These are phyloP conservation scores for Nicotiana undulata DNA, from an alignment of 257 asterid genomes.

Conservation along the genomic window DNA sequence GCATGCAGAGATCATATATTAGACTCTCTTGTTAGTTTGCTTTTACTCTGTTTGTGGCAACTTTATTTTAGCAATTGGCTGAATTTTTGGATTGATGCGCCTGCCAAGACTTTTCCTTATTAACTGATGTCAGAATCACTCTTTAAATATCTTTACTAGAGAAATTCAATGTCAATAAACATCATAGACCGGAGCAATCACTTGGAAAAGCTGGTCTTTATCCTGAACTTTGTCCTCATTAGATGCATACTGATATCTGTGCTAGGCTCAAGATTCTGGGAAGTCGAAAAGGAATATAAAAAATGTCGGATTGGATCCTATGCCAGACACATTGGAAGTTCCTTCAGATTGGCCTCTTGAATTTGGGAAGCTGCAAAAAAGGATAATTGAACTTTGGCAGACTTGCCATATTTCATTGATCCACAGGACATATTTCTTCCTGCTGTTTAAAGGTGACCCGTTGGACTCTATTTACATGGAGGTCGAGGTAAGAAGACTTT, in stretches of 20 bases:
- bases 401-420: slow-evolving; percentile 40
- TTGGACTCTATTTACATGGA: slow-evolving; percentile 49
- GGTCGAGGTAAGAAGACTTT: slow-evolving; percentile 42
- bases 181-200: background rate
- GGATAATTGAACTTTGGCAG: slow-evolving; percentile 41
- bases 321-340: slow-evolving; percentile 21
- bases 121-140: background rate
- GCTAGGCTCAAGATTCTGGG: slow-evolving; percentile 21
- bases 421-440: slow-evolving; percentile 47
- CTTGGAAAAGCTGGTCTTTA: background rate
- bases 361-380: slow-evolving; percentile 30
- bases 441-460: slow-evolving; percentile 42
- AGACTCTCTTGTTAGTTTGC: background rate
- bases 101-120: background rate
- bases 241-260: background rate
- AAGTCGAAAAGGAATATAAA: slow-evolving; percentile 16
- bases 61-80: background rate
- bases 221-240: background rate
- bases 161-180: background rate
- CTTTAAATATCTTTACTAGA: background rate
- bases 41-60: background rate
- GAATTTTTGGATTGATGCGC: background rate
- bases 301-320: slow-evolving; percentile 29
- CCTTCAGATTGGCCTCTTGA: slow-evolving; percentile 34
- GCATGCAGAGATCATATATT: background rate